These are phyloP conservation scores for Purshia tridentata DNA, from an alignment of 306 rosid genomes.

Conservation along the genomic window DNA sequence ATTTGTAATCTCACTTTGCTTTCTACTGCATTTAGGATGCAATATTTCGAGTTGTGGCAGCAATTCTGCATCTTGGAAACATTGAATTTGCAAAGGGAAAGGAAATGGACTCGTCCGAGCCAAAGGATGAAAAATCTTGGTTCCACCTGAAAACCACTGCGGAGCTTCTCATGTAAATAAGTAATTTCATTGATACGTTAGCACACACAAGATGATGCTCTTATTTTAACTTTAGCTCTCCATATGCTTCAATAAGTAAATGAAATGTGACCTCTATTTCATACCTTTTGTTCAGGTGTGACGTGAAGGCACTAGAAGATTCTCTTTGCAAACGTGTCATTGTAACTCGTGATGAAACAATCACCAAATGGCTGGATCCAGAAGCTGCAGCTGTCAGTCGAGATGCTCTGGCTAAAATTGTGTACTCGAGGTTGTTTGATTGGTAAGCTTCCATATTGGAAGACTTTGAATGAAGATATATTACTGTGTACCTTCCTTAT, in stretches of 20 bases:
- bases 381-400: conserved; percentile 86
- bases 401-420: conserved; percentile 95
- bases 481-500: conserved; percentile 14
- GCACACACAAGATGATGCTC: conserved; percentile 21
- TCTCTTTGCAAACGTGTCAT: conserved; percentile 99
- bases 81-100: conserved; percentile 90
- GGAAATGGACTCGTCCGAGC: conserved; percentile 84
- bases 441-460: conserved; percentile 54
- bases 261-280: conserved; percentile 17
- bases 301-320: conserved; percentile 88
- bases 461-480: conserved; percentile 23
- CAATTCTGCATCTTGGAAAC: conserved; percentile 95
- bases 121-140: conserved; percentile 89
- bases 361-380: conserved; percentile 93
- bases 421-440: conserved; percentile 91
- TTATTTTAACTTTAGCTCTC: conserved; percentile 23
- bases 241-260: conserved; percentile 24
- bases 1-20: conserved; percentile 7
- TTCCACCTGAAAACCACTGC: conserved; percentile 84
- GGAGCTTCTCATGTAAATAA: conserved; percentile 79
- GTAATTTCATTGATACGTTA: conserved; percentile 28
- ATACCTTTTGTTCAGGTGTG: conserved; percentile 69
- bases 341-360: conserved; percentile 94
- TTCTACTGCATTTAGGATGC: conserved; percentile 59
- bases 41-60: conserved; percentile 97